These are phyloP conservation scores for Cetradonia linearis DNA, from an alignment of 495 filamentous ascomycete species.

Conservation along the genomic window DNA sequence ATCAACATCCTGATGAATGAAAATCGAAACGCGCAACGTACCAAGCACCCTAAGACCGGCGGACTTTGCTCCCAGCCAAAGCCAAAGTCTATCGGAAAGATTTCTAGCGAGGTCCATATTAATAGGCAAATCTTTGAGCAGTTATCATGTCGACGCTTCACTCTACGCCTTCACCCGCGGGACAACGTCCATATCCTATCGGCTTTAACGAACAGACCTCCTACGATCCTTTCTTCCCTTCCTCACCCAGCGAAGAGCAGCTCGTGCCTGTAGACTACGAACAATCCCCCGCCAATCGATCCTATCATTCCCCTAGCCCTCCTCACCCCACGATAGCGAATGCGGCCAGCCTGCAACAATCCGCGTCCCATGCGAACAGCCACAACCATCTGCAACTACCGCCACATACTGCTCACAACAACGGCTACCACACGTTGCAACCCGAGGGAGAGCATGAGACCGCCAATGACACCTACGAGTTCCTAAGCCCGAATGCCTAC, in stretches of 20 bases:
- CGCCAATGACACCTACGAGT: slow-evolving; percentile 14
- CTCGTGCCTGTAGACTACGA: slow-evolving; percentile 20
- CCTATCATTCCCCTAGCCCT: slow-evolving; percentile 19
- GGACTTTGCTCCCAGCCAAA: neutral
- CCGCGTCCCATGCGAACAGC: neutral
- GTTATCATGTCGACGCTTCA: slow-evolving; percentile 11
- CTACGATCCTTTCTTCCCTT: slow-evolving; percentile 24
- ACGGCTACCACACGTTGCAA: slow-evolving; percentile 8
- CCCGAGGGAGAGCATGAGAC: slow-evolving; percentile 6
- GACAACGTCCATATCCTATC: slow-evolving; percentile 15
- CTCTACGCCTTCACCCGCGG: slow-evolving; percentile 13
- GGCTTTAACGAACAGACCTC: slow-evolving; percentile 26
- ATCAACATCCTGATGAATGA: slow-evolving; percentile 2
- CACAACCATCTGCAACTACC: slow-evolving; percentile 9
- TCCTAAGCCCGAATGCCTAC: slow-evolving; percentile 22
- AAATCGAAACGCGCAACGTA: neutral
- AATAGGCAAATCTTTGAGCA: slow-evolving; percentile 2
- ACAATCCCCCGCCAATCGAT: slow-evolving; percentile 14
- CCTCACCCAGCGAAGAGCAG: slow-evolving; percentile 23
- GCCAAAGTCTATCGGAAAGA: slow-evolving; percentile 7
- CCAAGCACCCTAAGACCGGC: neutral
- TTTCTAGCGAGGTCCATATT: slow-evolving; percentile 8
- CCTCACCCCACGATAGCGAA: slow-evolving; percentile 4
- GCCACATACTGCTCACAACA: slow-evolving; percentile 3
- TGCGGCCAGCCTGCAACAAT: slow-evolving; percentile 7